Evolutionary conservation across 768 basidiomycete genomes (phyloP).

Genomic region (Mycena rebaudengoi): DNA sequence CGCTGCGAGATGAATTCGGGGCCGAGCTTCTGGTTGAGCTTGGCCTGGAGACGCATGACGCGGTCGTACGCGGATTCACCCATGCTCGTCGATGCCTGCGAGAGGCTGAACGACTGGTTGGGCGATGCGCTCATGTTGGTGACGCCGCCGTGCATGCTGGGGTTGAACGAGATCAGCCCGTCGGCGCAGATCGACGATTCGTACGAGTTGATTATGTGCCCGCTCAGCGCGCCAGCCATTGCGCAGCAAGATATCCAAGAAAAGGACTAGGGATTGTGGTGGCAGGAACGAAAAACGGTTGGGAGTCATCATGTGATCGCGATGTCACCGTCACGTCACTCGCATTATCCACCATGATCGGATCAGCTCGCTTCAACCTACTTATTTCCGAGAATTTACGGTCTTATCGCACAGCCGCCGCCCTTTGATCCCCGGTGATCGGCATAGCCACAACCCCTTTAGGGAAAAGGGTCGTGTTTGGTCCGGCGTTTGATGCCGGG

Average conservation of each 20-base stretch:
- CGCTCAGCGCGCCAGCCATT: slow-evolving; percentile 70
- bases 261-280: slow-evolving; percentile 18
- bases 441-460: too few species aligned
- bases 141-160: slow-evolving; percentile 61
- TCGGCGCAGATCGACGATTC: slow-evolving; percentile 51
- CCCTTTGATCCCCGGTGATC: too few species aligned
- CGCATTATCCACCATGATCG: too few species aligned
- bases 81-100: slow-evolving; percentile 47
- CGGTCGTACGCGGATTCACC: slow-evolving; percentile 71
- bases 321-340: too few species aligned
- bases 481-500: too few species aligned
- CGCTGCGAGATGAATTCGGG: slow-evolving; percentile 93
- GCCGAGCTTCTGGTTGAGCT: slow-evolving; percentile 88
- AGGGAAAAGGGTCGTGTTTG: too few species aligned
- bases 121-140: slow-evolving; percentile 29
- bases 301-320: not conserved
- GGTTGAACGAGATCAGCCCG: slow-evolving; percentile 70
- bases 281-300: not conserved
- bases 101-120: slow-evolving; percentile 36
- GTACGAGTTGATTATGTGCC: slow-evolving; percentile 63
- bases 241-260: slow-evolving; percentile 14
- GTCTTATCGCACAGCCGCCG: too few species aligned
- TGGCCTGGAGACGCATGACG: slow-evolving; percentile 78
- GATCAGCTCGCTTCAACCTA: too few species aligned
- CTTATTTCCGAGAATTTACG: too few species aligned